Evolutionary conservation across 2,329 filamentous ascomycete genomes (phyloP), one percentile per base, ranked within the genome.

Genomic region (Colletotrichum incanum): DNA sequence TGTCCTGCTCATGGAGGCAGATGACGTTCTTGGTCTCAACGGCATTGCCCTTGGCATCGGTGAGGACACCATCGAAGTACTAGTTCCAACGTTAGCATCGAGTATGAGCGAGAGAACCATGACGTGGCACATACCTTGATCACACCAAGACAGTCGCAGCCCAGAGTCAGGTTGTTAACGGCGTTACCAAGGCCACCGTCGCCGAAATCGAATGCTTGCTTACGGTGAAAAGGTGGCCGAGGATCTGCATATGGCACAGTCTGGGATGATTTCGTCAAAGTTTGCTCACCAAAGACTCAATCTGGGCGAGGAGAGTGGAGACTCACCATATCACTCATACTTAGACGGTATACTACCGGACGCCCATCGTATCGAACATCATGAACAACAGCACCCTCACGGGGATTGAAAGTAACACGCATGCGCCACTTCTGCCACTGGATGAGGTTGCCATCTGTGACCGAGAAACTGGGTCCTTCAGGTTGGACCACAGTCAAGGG

Each of bases 201-300:
- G 3, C 91, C 91, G 74, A 93, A 90, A 76, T 93, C 91, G 74
- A 93, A 93, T 5, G 91, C 91, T 73, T 92, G 89, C 77, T 93
- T 93, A 39, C 71, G 68, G 59, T 73, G 72, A 52, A 74, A 74
- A 5, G 72, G 72, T 9, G 70, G 59, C 14, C 72, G 70, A 39
- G 72, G 72, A 18, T 74, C 72, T 28, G 72, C 72, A 16, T 74
- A 74, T 1, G 70, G 72, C 2, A 74, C 72, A 31, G 69, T 74
- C 70, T 74, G 0, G 9, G 7, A 14, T 20, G 4, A n/a, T 0
- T 3, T 41, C 5, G 39, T 67, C 34, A 71, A 55, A 0, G 20
- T 8, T 9, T 11, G 41, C 12, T 39, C 28, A 23, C 26, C 14
- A 5, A 28, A 2, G 49, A 28, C 11, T 39, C 14, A n/a, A 26